Evolutionary conservation across 2,329 filamentous ascomycete species (phyloP).

Genomic region (Immersiporthe knoxdaviesiana): DNA sequence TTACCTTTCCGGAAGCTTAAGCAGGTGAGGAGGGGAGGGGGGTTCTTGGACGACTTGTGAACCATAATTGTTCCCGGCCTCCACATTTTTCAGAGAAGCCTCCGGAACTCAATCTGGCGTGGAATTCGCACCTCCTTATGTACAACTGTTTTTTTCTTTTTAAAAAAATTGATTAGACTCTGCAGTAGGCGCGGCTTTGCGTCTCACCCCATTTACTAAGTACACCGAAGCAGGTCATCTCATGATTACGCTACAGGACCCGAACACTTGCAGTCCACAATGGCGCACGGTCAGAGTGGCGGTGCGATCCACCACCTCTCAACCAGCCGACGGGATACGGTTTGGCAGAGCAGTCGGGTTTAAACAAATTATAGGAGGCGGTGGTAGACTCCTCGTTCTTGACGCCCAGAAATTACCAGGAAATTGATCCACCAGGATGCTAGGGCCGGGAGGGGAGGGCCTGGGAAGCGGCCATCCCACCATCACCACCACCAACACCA

Average conservation of each 20-base stretch:
- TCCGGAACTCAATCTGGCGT: neutral
- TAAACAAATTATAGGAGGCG: neutral
- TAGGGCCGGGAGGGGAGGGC: neutral
- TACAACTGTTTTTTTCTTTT: neutral
- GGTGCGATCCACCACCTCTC: neutral
- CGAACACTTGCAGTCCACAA: neutral
- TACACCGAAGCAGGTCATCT: neutral
- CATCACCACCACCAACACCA: neutral
- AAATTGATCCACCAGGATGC: constrained; percentile 2
- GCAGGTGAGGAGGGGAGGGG: constrained; percentile 9
- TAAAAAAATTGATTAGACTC: neutral
- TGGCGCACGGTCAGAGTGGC: neutral
- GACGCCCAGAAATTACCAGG: neutral
- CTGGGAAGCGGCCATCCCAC: neutral
- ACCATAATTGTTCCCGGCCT: neutral
- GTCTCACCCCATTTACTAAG: neutral
- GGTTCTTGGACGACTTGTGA: constrained; percentile 12
- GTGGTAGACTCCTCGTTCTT: neutral
- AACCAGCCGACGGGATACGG: neutral
- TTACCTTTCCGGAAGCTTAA: neutral
- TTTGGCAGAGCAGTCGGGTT: neutral
- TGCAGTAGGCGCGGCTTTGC: neutral
- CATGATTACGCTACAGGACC: neutral
- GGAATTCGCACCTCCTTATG: neutral
- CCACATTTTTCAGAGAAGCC: neutral